Conservation (phyloP, 1,139 yeast genomes). For the Nakaseomyces sp. region DNA sequence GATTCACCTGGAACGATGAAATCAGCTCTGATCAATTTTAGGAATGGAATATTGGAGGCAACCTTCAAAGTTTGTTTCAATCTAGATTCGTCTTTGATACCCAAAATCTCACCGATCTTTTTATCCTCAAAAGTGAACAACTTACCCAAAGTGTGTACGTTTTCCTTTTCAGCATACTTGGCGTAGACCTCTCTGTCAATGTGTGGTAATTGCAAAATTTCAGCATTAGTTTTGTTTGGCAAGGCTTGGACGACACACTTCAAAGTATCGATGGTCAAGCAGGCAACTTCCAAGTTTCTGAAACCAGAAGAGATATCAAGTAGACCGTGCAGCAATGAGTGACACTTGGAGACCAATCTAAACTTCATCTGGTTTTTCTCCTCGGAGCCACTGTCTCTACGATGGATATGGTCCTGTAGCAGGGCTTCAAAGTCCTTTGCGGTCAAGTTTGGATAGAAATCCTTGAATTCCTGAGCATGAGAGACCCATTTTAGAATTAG, state of each 20-base stretch:
- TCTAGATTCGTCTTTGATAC: constrained; percentile 42
- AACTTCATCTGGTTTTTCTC: constrained; percentile 41
- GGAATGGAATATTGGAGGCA: constrained; percentile 59
- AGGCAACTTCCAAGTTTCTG: constrained; percentile 59
- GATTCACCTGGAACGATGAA: constrained; percentile 87
- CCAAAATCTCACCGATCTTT: constrained; percentile 49
- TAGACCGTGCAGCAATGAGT: constrained; percentile 60
- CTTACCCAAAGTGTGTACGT: constrained; percentile 56
- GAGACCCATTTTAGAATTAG: constrained; percentile 54
- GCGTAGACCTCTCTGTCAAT: constrained; percentile 38
- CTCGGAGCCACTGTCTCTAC: constrained; percentile 35
- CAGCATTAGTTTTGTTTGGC: constrained; percentile 47
- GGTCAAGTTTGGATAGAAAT: constrained; percentile 38
- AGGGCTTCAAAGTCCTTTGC: constrained; percentile 43
- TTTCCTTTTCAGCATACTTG: constrained; percentile 34
- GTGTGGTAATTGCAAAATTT: constrained; percentile 73
- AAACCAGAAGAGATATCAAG: constrained; percentile 76
- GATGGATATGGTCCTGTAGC: constrained; percentile 48
- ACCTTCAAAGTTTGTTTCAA: constrained; percentile 45
- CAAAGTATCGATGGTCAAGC: constrained; percentile 56
- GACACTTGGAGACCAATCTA: constrained; percentile 53
- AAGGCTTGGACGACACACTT: constrained; percentile 76
- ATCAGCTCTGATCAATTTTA: constrained; percentile 61
- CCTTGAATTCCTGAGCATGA: constrained; percentile 52
- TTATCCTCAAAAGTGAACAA: constrained; percentile 49